phyloP scores from a whole-genome alignment of 768 basidiomycete species.

The Mycena alexandri region DNA sequence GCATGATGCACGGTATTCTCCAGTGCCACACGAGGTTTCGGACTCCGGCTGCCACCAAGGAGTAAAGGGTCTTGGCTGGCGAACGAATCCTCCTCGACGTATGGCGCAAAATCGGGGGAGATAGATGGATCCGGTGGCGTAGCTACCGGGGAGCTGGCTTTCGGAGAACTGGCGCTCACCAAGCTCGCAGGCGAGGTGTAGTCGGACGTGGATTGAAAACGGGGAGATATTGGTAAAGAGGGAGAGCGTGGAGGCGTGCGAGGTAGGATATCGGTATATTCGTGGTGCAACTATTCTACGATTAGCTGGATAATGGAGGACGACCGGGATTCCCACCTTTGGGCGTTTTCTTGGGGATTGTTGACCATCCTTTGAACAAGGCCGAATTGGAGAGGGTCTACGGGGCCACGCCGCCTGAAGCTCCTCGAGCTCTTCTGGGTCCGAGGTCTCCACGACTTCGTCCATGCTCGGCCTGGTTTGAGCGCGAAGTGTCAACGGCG shows the following conservation, averaged over 20 bases:
- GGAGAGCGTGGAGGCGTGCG: slow-evolving; percentile 12
- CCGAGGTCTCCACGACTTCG: slow-evolving; percentile 73
- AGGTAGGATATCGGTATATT: slow-evolving; percentile 10
- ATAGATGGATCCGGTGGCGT: slow-evolving; percentile 20
- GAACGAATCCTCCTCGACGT: background rate
- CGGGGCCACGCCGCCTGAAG: slow-evolving; percentile 38
- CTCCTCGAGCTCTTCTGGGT: slow-evolving; percentile 69
- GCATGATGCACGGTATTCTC: background rate
- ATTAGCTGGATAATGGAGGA: slow-evolving; percentile 3
- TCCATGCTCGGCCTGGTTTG: slow-evolving; percentile 40
- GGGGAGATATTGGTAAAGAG: slow-evolving; percentile 13
- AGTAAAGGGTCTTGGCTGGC: slow-evolving; percentile 14
- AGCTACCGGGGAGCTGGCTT: slow-evolving; percentile 20
- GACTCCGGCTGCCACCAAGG: slow-evolving; percentile 52
- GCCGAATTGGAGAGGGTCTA: slow-evolving; percentile 11
- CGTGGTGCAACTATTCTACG: slow-evolving; percentile 23
- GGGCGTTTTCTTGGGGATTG: slow-evolving; percentile 28
- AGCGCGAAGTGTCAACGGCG: background rate
- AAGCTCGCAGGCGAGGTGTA: slow-evolving; percentile 21
- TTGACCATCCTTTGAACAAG: slow-evolving; percentile 2
- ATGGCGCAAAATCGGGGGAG: slow-evolving; percentile 5
- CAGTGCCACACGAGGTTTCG: background rate
- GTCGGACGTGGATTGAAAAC: slow-evolving; percentile 5
- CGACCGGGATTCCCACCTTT: slow-evolving; percentile 18
- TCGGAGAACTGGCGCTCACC: slow-evolving; percentile 17